phyloP scores from a whole-genome alignment of 768 basidiomycete species.

The Pisolithus microcarpus region DNA sequence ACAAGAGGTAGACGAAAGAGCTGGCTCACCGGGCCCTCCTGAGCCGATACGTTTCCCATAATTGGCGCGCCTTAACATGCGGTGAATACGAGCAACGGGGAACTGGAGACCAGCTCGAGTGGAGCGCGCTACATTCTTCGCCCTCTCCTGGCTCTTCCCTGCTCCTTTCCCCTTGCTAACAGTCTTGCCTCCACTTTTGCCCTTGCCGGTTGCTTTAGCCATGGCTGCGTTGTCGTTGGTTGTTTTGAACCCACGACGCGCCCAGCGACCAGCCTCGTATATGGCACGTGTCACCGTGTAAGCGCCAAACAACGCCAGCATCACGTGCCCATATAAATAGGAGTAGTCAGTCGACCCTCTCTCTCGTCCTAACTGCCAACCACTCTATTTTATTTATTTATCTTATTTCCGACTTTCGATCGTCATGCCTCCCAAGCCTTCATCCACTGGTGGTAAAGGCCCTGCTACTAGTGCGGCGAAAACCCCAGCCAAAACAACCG shows the following conservation, averaged over 20 bases:
- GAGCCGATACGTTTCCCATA: slow-evolving; percentile 84
- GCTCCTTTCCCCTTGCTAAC: slow-evolving; percentile 43
- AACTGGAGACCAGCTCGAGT: slow-evolving; percentile 75
- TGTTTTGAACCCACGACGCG: slow-evolving; percentile 4
- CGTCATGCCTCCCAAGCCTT: slow-evolving; percentile 52
- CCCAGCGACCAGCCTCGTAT: too few relatives aligned
- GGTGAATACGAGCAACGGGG: slow-evolving; percentile 89
- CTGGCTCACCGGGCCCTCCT: slow-evolving; percentile 69
- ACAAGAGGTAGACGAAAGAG: background rate
- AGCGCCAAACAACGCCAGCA: slow-evolving; percentile 21
- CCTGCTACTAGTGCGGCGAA: slow-evolving; percentile 56
- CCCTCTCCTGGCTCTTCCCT: slow-evolving; percentile 35
- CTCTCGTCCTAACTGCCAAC: slow-evolving; percentile 13
- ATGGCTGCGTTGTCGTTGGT: slow-evolving; percentile 18
- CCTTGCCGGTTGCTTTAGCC: slow-evolving; percentile 22
- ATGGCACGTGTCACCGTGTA: slow-evolving; percentile 4
- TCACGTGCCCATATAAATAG: slow-evolving; percentile 32
- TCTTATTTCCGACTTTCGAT: slow-evolving; percentile 1
- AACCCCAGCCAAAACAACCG: slow-evolving; percentile 51
- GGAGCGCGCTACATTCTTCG: slow-evolving; percentile 62
- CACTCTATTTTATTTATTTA: background rate
- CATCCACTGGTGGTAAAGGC: slow-evolving; percentile 69
- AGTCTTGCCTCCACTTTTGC: slow-evolving; percentile 15
- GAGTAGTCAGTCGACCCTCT: slow-evolving; percentile 9
- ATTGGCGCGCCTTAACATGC: slow-evolving; percentile 80